Percentiles rank a stretch among this genome's conserved stretches.
Evolutionary conservation across 768 basidiomycete species (phyloP).

Genomic region (Agrocybe chaxingu): DNA sequence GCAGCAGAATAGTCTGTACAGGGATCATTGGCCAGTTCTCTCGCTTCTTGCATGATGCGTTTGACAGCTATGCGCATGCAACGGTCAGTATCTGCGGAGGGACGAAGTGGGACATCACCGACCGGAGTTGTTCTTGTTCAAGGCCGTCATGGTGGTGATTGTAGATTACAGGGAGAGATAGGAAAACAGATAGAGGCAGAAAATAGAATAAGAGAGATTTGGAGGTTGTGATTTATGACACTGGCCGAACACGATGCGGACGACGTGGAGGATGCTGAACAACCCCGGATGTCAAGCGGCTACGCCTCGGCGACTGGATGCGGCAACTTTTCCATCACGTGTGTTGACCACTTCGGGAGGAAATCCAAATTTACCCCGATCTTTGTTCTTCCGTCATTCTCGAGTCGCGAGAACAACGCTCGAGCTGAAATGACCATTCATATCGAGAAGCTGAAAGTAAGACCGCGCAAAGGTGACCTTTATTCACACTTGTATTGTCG

Average conservation of each 20-base stretch:
- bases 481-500: conserved; percentile 1
- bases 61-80: conserved; percentile 68
- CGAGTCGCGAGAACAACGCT: too few relatives aligned
- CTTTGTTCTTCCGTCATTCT: background rate
- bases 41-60: conserved; percentile 95
- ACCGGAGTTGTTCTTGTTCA: conserved; percentile 93
- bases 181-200: background rate
- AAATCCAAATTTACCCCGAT: background rate
- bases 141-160: conserved; percentile 25
- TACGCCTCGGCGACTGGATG: conserved; percentile 1
- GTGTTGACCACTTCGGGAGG: conserved; percentile 2
- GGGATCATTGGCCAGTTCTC: conserved; percentile 82
- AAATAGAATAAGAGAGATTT: background rate
- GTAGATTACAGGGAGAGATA: background rate
- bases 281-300: conserved; percentile 8
- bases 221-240: conserved; percentile 1
- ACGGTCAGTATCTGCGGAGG: background rate
- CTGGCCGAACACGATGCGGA: conserved; percentile 4
- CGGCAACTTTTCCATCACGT: conserved; percentile 12
- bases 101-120: conserved; percentile 14
- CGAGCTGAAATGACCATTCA: conserved; percentile 48
- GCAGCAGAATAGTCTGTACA: conserved; percentile 87
- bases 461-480: conserved; percentile 65
- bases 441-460: conserved; percentile 78
- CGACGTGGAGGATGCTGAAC: conserved; percentile 24